Evolutionary conservation across 768 basidiomycete genomes (phyloP), one percentile per base, ranked within the genome.

Genomic region (Tylopilus rubrobrunneus): DNA sequence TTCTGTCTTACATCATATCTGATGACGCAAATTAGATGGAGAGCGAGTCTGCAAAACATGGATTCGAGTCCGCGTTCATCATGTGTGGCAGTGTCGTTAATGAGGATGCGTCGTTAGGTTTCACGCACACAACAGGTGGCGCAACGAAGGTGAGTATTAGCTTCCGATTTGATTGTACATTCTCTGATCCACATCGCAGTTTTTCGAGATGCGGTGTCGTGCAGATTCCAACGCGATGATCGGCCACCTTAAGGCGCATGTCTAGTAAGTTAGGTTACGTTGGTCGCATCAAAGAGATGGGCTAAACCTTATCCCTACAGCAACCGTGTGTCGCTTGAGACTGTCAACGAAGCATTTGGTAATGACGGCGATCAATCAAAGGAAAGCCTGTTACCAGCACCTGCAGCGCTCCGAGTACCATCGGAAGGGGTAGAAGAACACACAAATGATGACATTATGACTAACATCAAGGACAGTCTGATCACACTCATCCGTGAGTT

Each of bases 181-280:
- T 3, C 29, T 3, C 25, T 46, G 14, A 29, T 44, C 19, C 5
- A 3, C 9, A 4, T 25, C 31, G 3, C 17, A 56, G 46, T 56
- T 48, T 52, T 56, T 52, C 3, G 34, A 56, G 42, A 52, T 41
- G 3, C 19, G 41, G 1, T 56, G 55, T 27, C 33, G 14, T 23
- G 42, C 55, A 27, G 9, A 29, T 33, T 1, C 29, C 5, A 17
- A 31, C 33, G 11, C 3, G n/a, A 52, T 56, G 27, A 48, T 56
- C 11, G 41, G 50, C 1, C 49, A 56, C 10, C 55, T 56, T 42
- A 56, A 56, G 28, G 25, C 50, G 4, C 55, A 56, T 19, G 46
- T 56, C 1, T 51, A 51, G 55, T 56, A 51, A 15, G 36, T 55
- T 21, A 10, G 11, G 28, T 48, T 14, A n/a, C 15, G n/a, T 17